phyloP scores from a whole-genome alignment of 139 green algal genomes.

The Coelastrella sp. region DNA sequence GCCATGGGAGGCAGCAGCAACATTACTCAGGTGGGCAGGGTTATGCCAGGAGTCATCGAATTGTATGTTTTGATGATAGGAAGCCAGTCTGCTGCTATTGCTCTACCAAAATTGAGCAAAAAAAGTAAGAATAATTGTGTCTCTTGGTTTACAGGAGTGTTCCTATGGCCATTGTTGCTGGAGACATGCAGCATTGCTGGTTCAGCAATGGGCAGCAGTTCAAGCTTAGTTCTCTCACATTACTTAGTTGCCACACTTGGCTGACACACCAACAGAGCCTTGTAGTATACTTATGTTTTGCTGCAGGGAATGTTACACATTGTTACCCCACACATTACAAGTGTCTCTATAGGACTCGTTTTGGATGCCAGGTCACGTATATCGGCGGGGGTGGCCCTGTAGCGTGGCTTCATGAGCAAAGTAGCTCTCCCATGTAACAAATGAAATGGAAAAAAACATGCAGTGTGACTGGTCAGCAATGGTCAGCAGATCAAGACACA shows the following conservation, averaged over 20 bases:
- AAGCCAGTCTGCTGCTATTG: no score
- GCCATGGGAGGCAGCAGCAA: constrained; percentile 73
- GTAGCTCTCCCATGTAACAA: no score
- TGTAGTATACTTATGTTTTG: background rate
- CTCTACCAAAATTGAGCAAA: no score
- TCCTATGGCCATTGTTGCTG: constrained; percentile 6
- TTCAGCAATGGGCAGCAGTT: constrained; percentile 18
- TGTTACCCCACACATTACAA: constrained; percentile 63
- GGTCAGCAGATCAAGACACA: background rate
- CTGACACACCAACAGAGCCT: background rate
- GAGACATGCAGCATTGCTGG: constrained; percentile 66
- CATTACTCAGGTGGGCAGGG: constrained; percentile 67
- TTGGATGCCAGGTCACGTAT: no score
- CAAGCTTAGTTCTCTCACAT: background rate
- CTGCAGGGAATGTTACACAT: constrained; percentile 4
- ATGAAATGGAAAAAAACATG: constrained; percentile 53
- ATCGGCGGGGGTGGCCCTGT: no score
- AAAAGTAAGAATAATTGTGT: no score
- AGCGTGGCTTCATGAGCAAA: no score
- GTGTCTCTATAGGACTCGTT: constrained; percentile 54
- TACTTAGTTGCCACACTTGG: background rate
- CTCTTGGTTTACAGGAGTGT: no score
- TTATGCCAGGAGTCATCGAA: background rate
- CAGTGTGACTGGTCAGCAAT: constrained; percentile 49
- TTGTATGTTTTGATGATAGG: background rate